These are phyloP conservation scores for Penicillium egyptiacum DNA, from an alignment of 495 filamentous ascomycete species.

Conservation along the genomic window DNA sequence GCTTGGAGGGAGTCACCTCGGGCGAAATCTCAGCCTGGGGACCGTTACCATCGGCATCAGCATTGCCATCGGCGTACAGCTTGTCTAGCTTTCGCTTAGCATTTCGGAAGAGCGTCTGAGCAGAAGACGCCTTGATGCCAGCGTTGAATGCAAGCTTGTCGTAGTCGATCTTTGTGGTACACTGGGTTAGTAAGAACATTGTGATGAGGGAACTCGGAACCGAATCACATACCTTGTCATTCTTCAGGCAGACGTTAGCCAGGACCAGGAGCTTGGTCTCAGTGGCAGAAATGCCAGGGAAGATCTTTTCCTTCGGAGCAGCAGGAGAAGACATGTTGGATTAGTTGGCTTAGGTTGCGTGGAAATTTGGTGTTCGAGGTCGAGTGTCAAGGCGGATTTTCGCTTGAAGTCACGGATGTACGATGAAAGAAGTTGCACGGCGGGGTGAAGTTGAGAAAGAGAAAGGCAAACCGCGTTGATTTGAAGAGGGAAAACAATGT, in stretches of 20 bases:
- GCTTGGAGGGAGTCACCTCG: not conserved
- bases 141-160: not conserved
- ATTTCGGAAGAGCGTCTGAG: not conserved
- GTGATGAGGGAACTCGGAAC: not conserved
- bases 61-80: not conserved
- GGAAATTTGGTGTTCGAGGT: not conserved
- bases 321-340: not conserved
- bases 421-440: not conserved
- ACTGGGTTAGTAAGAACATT: not conserved
- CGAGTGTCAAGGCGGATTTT: not conserved
- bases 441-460: not conserved
- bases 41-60: not conserved
- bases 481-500: not conserved
- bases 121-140: not conserved
- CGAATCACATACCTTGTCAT: not conserved
- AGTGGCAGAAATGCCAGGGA: not conserved
- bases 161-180: not conserved
- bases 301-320: not conserved
- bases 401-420: not conserved
- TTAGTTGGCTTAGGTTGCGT: not conserved
- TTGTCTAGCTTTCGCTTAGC: not conserved
- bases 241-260: not conserved
- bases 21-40: not conserved
- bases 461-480: not conserved
- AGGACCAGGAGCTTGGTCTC: slow-evolving; percentile 7